Evolutionary conservation across 805 yeast species (phyloP).

Genomic region (Wickerhamiella bombiphila): DNA sequence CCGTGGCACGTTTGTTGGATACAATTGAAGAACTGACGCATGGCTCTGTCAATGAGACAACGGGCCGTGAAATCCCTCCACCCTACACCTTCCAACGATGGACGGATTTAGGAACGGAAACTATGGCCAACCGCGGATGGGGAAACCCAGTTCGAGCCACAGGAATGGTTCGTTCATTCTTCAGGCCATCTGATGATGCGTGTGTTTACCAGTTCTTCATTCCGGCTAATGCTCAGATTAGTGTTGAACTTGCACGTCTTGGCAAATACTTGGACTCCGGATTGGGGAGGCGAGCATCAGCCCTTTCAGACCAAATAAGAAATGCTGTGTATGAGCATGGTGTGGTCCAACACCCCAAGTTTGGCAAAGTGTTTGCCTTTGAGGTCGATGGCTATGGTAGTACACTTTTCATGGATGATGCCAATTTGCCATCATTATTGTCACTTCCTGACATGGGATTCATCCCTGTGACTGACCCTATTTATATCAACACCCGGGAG

Average conservation of each 20-base stretch:
- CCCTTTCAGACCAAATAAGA: constrained; percentile 30
- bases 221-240: constrained; percentile 72
- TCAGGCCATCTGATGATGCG: constrained; percentile 82
- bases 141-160: constrained; percentile 71
- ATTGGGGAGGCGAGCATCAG: constrained; percentile 16
- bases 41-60: constrained; percentile 30
- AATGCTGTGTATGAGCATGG: constrained; percentile 51
- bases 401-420: constrained; percentile 68
- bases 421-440: constrained; percentile 73
- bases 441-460: constrained; percentile 73
- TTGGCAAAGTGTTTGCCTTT: constrained; percentile 70
- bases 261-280: constrained; percentile 17
- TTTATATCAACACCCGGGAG: constrained; percentile 64
- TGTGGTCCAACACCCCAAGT: constrained; percentile 47
- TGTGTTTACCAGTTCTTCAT: constrained; percentile 65
- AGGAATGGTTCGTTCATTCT: constrained; percentile 66
- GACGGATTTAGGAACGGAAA: constrained; percentile 67
- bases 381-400: constrained; percentile 85
- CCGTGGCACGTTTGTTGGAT: constrained; percentile 38
- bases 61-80: constrained; percentile 34
- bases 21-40: constrained; percentile 7
- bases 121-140: constrained; percentile 59
- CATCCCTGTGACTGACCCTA: constrained; percentile 32
- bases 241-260: constrained; percentile 41
- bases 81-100: constrained; percentile 57